phyloP scores from a whole-genome alignment of 2,329 filamentous ascomycete species.

The Plectosphaerella cucumerina region DNA sequence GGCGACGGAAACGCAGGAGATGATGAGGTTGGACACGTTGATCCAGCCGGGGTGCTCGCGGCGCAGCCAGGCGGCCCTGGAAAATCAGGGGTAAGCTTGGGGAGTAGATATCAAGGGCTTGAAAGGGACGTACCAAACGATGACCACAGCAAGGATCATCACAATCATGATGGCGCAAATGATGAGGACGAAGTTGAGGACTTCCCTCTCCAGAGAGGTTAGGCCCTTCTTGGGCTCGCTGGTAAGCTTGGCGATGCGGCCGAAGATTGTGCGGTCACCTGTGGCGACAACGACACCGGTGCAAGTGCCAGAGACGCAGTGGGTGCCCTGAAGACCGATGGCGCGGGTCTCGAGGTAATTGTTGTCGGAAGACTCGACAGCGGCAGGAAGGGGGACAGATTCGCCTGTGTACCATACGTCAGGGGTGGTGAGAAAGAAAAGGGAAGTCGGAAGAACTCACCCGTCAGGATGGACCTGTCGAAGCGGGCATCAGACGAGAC shows the following conservation, averaged over 20 bases:
- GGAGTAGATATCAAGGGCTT: background rate
- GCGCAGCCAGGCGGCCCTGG: conserved; percentile 65
- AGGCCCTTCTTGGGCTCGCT: conserved; percentile 63
- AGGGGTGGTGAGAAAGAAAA: background rate
- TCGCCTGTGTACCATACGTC: conserved; percentile 41
- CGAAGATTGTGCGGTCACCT: conserved; percentile 70
- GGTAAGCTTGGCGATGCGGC: conserved; percentile 68
- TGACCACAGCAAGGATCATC: conserved; percentile 61
- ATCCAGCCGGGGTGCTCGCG: conserved; percentile 66
- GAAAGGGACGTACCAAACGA: conserved; percentile 57
- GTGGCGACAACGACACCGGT: conserved; percentile 67
- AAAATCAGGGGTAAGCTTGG: background rate
- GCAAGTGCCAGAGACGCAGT: conserved; percentile 66
- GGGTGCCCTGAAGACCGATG: conserved; percentile 75
- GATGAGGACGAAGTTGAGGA: conserved; percentile 67
- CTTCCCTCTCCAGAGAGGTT: conserved; percentile 68
- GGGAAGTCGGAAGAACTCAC: conserved; percentile 25
- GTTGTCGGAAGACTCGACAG: conserved; percentile 61
- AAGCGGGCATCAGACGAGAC: conserved; percentile 67
- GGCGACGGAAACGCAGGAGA: conserved; percentile 67
- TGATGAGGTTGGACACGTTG: conserved; percentile 66
- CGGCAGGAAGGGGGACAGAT: conserved; percentile 59
- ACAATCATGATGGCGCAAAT: conserved; percentile 64
- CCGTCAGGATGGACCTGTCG: conserved; percentile 69
- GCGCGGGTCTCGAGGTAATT: conserved; percentile 76